Base-by-base conservation (phyloP, 2,329 filamentous ascomycete genomes). In the Alternaria sp. region DNA sequence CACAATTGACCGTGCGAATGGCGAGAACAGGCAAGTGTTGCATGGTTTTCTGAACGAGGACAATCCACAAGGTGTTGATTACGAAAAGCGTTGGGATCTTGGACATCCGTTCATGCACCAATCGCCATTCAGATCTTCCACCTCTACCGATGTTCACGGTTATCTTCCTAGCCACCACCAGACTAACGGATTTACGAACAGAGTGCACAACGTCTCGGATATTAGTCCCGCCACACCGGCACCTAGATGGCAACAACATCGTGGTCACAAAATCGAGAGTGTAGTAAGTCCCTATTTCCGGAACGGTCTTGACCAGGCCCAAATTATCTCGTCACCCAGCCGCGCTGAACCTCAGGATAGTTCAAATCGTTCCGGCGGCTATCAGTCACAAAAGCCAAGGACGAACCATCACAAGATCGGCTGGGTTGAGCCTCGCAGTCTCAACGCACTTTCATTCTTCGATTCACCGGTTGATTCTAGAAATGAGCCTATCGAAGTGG, bases 201-300 rank as follows among this genome's bases (percentile, higher is more conserved):
- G 64, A 53, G 44, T 49, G 11, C 38, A 61, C 14, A 48, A 63
- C 18, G 38, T 59, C 5, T 18, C 51, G 11, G 26, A 43, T 7
- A 7, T 48, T 12, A 53, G 57, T 20, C 51, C 59, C 1, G 24
- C 62, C 9, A 70, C 68, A 3, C 69, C 68, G 44, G 61, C 46
- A 38, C 54, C 66, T 11, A 54, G 36, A n/a, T 62, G 53, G 14
- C 51, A 51, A 41, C 58, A 61, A 12, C 60, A 68, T 44, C 62
- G 68, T n/a, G 51, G 41, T 4, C 58, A 52, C 16, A 63, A 68
- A 56, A 53, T 67, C 51, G 66, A 75, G 46, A 74, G 41, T 70
- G 75, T 80, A 54, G 70, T 77, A 68, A 81, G 79, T 75, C 77
- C 79, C 9, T 80, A 80, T 63, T 80, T 81, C 63, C 66, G 62